Evolutionary conservation across 2,329 filamentous ascomycete genomes (phyloP).

Genomic region (Xylaria sp.): DNA sequence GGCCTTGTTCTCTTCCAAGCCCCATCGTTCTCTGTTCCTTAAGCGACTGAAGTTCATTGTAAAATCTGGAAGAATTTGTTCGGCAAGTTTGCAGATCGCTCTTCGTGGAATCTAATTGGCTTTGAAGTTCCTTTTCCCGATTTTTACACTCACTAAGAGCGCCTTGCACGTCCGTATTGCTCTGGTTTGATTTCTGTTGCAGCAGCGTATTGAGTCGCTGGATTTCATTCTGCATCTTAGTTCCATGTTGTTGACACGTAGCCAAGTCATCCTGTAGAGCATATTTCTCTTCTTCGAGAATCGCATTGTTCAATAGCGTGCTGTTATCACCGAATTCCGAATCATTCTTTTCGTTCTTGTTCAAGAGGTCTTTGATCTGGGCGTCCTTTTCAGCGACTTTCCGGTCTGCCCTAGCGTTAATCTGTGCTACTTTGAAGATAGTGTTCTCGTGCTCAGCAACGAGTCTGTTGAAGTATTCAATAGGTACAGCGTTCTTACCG

Average conservation of each 20-base stretch:
- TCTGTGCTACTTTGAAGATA: constrained; percentile 33
- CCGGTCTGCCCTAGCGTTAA: constrained; percentile 1
- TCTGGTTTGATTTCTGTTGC: constrained; percentile 3
- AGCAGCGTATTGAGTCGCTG: constrained; percentile 1
- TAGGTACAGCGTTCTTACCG: constrained; percentile 35
- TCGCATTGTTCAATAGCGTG: not conserved
- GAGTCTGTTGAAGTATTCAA: constrained; percentile 43
- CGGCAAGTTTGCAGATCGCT: constrained; percentile 1
- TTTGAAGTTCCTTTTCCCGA: not conserved
- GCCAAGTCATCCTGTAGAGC: not conserved
- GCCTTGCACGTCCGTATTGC: not conserved
- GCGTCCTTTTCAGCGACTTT: constrained; percentile 14
- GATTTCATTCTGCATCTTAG: constrained; percentile 2
- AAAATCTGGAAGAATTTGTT: constrained; percentile 1
- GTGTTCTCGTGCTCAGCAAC: constrained; percentile 38
- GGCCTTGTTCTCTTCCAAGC: not conserved
- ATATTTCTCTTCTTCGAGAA: not conserved
- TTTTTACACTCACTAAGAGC: not conserved
- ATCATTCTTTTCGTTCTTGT: not conserved
- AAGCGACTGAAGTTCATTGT: constrained; percentile 8
- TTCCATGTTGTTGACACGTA: not conserved
- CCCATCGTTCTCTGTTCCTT: not conserved
- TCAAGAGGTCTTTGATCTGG: constrained; percentile 6
- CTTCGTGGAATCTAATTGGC: not conserved
- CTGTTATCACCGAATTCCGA: not conserved